Conservation (phyloP, 1,284 basidiomycete genomes). For the Ceratobasidium sp. region DNA sequence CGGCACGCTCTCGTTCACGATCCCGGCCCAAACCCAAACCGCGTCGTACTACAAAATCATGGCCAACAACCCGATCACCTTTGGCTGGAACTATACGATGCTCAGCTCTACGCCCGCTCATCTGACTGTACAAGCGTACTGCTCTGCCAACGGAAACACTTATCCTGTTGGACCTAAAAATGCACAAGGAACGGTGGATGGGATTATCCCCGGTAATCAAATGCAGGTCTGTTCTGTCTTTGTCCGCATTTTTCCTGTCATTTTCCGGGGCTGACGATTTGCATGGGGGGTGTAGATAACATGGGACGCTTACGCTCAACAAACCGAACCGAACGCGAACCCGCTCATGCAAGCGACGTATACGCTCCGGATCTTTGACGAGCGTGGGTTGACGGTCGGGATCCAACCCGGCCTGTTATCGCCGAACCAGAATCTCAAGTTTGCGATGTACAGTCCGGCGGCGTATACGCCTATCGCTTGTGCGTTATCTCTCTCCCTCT, state of each 20-base stretch:
- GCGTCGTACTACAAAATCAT: slow-evolving; percentile 93
- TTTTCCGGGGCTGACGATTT: neutral
- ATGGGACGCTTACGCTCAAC: slow-evolving; percentile 85
- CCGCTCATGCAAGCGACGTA: slow-evolving; percentile 81
- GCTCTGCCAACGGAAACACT: slow-evolving; percentile 82
- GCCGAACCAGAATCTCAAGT: slow-evolving; percentile 75
- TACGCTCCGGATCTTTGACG: slow-evolving; percentile 81
- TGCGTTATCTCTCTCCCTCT: slow-evolving; percentile 62
- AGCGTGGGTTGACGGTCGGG: slow-evolving; percentile 72
- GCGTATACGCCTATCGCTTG: slow-evolving; percentile 75
- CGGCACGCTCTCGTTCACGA: slow-evolving; percentile 75
- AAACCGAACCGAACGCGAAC: slow-evolving; percentile 69
- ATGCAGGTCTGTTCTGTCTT: slow-evolving; percentile 54
- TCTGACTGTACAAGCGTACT: slow-evolving; percentile 83
- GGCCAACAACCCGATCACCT: slow-evolving; percentile 75
- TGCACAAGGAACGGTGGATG: slow-evolving; percentile 54
- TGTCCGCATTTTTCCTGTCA: neutral
- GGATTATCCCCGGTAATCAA: slow-evolving; percentile 73
- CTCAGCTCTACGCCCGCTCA: slow-evolving; percentile 72
- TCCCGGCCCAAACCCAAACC: slow-evolving; percentile 77
- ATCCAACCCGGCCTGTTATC: slow-evolving; percentile 72
- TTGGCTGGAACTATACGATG: slow-evolving; percentile 90
- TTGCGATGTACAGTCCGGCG: slow-evolving; percentile 87
- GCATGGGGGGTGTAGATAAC: slow-evolving; percentile 58
- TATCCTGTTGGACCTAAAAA: slow-evolving; percentile 83